Base-by-base conservation (phyloP, 1,284 basidiomycete genomes). In the Cryptococcus hybrid region DNA sequence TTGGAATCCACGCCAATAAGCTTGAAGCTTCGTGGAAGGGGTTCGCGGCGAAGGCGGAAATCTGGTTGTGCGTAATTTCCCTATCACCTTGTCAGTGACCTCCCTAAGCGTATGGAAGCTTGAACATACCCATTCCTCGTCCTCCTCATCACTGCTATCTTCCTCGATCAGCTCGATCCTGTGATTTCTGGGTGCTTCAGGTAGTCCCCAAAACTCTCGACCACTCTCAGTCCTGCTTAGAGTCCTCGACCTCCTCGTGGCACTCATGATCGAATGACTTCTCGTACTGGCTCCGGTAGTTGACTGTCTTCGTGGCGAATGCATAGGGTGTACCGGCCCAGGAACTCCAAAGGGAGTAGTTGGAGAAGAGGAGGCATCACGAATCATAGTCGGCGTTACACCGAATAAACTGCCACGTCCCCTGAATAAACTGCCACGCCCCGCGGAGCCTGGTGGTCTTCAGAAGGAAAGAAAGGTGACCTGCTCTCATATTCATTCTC, bases 121-220 rank as follows among this genome's bases (percentile, higher is more conserved):
- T 18, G 12, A 18, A 63, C 66, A 55, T 24, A 71, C 74, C 73
- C 74, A 75, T 68, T 80, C 80, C 46, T 78, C 77, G 46, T 79
- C 79, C 40, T 75, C 73, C 2, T 66, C 64, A 36, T 68, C 67
- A 42, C 69, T 71, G 47, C 65, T 68, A 52, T 64, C 67, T 52
- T 73, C 73, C 43, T 60, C 66, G 18, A 69, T 58, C 12, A 73
- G 52, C 24, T 51, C 47, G 8, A 57, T 62, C 12, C 54, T 43
- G 24, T 61, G 63, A 48, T 60, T 51, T 34, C 63, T 62, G 3
- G 71, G 66, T 48, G 62, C 60, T 54, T 78, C 74, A 13, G 77
- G 77, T n/a, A 78, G 58, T 39, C 74, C 74, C 74, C 67, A 75
- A 59, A 77, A 75, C 51, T 76, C 73, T 46, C 75, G 59, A 7